Evolutionary conservation across 1,139 yeast species (phyloP), one percentile per base, ranked within the genome.

Genomic region (Saccharomyces hybrid): DNA sequence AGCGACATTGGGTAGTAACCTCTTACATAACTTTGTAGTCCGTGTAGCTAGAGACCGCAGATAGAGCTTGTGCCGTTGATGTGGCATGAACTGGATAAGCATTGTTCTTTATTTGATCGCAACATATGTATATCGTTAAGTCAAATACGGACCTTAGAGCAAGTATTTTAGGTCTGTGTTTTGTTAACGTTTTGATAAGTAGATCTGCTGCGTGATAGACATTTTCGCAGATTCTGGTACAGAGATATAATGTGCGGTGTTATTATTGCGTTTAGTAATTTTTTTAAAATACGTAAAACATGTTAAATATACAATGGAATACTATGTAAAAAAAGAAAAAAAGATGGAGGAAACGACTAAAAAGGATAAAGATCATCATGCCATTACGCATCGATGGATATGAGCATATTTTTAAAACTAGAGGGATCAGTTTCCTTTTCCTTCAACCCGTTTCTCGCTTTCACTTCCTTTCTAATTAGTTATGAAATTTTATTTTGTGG

Each of bases 281-380:
- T 28, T 47, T 19, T 19, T 19, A 19, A 27, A 26, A 28, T 23
- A 26, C 28, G 49, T 47, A 27, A 31, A 25, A 19, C 34, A 47
- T 47, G 31, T 19, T 26, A 47, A 47, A 47, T 23, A 47, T 47
- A 25, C 44, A 19, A 25, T 38, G 34, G 49, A 32, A 32, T 28
- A 27, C 34, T 49, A 27, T 19, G 44, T 27, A 28, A 48, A 29
- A 29, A 48, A 26, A 29, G 14, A 48, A 19, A 29, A 26, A 9
- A 32, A 6, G 38, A n/a, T 19, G 23, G 23, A 32, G 38, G 38
- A 32, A 32, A 32, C 38, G 38, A 5, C 4, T 32, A 32, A 13
- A 5, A 32, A 32, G 38, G 9, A 32, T 32, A 32, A 32, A 32
- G 38, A 32, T 52, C 52, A 49, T 51, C 46, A 32, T 32, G 38